Percentiles rank a stretch among this genome's conserved stretches.
phyloP scores from a whole-genome alignment of 148 eudicot genomes.

The Heliosperma pusillum region DNA sequence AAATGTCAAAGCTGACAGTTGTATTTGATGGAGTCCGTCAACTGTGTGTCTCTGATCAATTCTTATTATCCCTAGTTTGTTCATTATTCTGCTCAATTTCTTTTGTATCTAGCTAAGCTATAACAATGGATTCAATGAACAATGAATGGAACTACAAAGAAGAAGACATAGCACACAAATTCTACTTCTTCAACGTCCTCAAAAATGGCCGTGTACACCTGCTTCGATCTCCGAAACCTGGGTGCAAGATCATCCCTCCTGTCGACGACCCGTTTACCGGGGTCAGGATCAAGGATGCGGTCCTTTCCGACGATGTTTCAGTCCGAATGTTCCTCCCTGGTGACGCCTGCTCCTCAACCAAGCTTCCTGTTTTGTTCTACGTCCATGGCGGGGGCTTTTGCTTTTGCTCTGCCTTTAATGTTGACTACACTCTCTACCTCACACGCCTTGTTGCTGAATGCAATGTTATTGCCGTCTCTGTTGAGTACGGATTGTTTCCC shows the following conservation, averaged over 20 bases:
- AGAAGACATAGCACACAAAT: slow-evolving; percentile 24
- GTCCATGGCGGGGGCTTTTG: slow-evolving; percentile 39
- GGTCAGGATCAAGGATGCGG: slow-evolving; percentile 19
- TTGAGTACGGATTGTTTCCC: slow-evolving; percentile 26
- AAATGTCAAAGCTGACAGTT: too few relatives aligned
- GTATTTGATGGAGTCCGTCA: not conserved
- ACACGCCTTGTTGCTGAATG: slow-evolving; percentile 18
- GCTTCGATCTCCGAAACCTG: not conserved
- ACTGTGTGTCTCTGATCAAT: not conserved
- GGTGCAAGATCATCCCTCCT: slow-evolving; percentile 17
- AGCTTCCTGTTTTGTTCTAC: slow-evolving; percentile 32
- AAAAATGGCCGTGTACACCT: slow-evolving; percentile 30
- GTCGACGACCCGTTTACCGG: slow-evolving; percentile 18
- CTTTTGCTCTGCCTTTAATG: slow-evolving; percentile 24
- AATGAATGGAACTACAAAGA: slow-evolving; percentile 19
- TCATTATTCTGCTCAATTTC: not conserved
- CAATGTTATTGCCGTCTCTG: slow-evolving; percentile 24
- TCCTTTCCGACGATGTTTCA: slow-evolving; percentile 5
- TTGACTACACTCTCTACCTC: slow-evolving; percentile 18
- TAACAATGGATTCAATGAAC: not conserved
- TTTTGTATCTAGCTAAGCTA: not conserved
- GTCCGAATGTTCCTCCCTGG: slow-evolving; percentile 29
- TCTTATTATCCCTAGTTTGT: not conserved
- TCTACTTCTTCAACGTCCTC: slow-evolving; percentile 35
- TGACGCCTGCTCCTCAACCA: slow-evolving; percentile 7